Base-by-base conservation (phyloP, 352 stramenopile species). In the Phytophthora cryptogea region DNA sequence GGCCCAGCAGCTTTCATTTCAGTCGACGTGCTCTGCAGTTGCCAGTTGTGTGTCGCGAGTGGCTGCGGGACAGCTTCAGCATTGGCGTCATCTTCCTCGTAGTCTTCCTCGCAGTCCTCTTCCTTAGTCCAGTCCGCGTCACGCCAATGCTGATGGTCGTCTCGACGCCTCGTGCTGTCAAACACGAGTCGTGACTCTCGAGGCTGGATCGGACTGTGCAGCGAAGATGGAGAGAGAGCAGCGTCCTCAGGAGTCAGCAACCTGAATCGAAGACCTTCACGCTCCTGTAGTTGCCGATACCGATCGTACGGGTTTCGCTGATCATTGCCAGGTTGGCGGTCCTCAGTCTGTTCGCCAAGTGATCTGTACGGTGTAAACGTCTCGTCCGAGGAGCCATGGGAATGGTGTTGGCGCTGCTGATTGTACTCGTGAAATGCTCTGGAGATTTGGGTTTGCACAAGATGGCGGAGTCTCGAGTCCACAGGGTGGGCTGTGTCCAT, bases 381-480 rank as follows among this genome's bases (percentile, higher is more conserved):
- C 14, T 65, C 35, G 20, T 57, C 40, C 0, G 43, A 53, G 43
- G 30, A 41, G 6, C 46, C 27, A 49, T 31, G 30, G 27, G 45
- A 13, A 16, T 52, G 30, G 20, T 31, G 11, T 8, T 54, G 53
- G 11, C 49, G 51, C 33, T 66, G 50, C 46, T 72, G 56, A 20
- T 75, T 66, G 50, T 72, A 80, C 26, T 70, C 64, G 10, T 65
- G 71, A 43, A 80, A 80, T 1, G 71, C 71, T 45, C 63, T 64
- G 0, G 71, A 74, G 30, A 76, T 80, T 33, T 76, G 67, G 31
- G 63, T 41, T 44, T 80, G 63, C 14, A 80, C 63, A 27, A 80
- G 60, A 35, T 60, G 49, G 5, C 66, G 64, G 10, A 75, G 48
- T 20, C 44, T 17, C 11, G 54, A 54, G 43, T 71, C 55, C 20